Conservation (phyloP, 1,139 yeast genomes). For the Geotrichum histeridarum region DNA sequence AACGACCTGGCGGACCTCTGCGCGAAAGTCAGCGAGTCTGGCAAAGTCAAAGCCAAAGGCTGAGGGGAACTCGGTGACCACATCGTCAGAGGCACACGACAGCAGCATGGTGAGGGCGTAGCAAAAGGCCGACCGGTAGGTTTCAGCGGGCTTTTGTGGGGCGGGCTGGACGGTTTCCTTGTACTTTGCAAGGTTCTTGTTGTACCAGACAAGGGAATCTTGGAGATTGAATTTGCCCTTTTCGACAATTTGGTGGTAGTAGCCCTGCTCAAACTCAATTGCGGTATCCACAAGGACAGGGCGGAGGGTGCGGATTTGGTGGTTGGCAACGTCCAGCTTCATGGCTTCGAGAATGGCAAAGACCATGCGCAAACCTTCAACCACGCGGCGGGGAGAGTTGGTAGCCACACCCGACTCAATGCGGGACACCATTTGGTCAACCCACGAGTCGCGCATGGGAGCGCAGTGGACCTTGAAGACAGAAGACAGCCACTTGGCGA, state of each 20-base stretch:
- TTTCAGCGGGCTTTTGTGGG: neutral
- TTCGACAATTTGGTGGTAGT: slow-evolving; percentile 64
- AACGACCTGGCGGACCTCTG: slow-evolving; percentile 79
- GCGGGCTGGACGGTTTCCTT: neutral
- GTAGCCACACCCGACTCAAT: slow-evolving; percentile 59
- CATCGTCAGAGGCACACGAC: slow-evolving; percentile 58
- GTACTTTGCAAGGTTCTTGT: slow-evolving; percentile 27
- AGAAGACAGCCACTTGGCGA: slow-evolving; percentile 63
- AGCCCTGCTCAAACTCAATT: slow-evolving; percentile 85
- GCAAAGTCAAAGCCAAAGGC: slow-evolving; percentile 86
- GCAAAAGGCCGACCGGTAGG: slow-evolving; percentile 33
- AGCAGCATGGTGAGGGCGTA: slow-evolving; percentile 55
- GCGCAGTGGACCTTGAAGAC: slow-evolving; percentile 84
- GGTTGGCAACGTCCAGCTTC: slow-evolving; percentile 94
- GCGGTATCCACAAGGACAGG: slow-evolving; percentile 85
- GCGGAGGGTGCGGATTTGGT: slow-evolving; percentile 79
- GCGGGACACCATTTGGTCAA: slow-evolving; percentile 71
- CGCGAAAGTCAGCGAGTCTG: slow-evolving; percentile 67
- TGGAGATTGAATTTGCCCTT: slow-evolving; percentile 58
- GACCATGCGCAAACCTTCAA: slow-evolving; percentile 71
- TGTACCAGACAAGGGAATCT: slow-evolving; percentile 70
- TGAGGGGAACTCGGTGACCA: slow-evolving; percentile 80
- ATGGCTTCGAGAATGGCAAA: slow-evolving; percentile 90
- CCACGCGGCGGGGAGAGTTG: slow-evolving; percentile 52
- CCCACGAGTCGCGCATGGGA: slow-evolving; percentile 92